These are phyloP conservation scores for Phytophthora boehmeriae DNA, from an alignment of 352 stramenopile species.

Conservation along the genomic window DNA sequence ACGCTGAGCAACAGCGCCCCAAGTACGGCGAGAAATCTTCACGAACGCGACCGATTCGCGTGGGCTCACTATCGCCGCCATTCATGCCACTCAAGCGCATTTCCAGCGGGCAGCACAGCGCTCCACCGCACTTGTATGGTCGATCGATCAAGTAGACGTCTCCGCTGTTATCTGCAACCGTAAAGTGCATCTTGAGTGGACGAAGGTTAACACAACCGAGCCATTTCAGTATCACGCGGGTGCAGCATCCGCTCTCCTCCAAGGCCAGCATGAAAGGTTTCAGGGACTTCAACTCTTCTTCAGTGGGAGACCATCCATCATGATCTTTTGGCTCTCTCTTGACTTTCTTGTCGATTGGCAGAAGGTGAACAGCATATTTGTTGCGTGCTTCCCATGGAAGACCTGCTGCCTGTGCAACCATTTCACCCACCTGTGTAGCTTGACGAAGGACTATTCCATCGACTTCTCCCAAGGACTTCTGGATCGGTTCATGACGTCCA, in stretches of 20 bases:
- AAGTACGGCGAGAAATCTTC: conserved; percentile 68
- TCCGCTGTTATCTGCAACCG: conserved; percentile 36
- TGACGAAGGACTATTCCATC: conserved; percentile 59
- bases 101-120: conserved; percentile 46
- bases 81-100: conserved; percentile 45
- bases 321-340: conserved; percentile 53
- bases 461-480: conserved; percentile 41
- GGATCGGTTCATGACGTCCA: conserved; percentile 13
- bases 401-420: conserved; percentile 50
- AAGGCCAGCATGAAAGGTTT: conserved; percentile 54
- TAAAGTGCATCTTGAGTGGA: conserved; percentile 54
- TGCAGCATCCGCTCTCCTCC: conserved; percentile 45
- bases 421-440: conserved; percentile 51
- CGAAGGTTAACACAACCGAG: conserved; percentile 47
- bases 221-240: conserved; percentile 38
- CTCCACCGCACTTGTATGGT: conserved; percentile 40
- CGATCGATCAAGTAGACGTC: conserved; percentile 60
- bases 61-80: conserved; percentile 13
- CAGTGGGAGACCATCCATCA: conserved; percentile 50
- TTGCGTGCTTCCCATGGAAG: conserved; percentile 64
- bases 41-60: conserved; percentile 48
- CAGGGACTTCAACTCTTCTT: conserved; percentile 51
- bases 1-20: conserved; percentile 39
- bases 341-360: conserved; percentile 55
- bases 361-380: conserved; percentile 57